These are phyloP conservation scores for Areca catechu DNA, from an alignment of 176 grass and related monocot species.

Conservation along the genomic window DNA sequence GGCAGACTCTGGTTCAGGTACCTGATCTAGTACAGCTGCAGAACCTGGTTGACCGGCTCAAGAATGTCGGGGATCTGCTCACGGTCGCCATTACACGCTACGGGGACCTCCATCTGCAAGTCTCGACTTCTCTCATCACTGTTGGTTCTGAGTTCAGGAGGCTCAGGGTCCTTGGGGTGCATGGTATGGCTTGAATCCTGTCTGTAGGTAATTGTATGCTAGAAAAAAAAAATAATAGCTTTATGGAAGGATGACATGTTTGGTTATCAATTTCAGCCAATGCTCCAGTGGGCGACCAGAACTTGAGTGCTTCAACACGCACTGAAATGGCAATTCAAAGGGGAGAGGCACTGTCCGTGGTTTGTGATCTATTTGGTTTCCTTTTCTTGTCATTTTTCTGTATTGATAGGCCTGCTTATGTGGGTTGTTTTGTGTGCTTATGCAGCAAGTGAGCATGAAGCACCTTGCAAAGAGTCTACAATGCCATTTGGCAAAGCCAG, in stretches of 20 bases:
- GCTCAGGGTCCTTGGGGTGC: conserved; percentile 59
- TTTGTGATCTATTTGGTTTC: conserved; percentile 16
- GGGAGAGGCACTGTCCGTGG: conserved; percentile 70
- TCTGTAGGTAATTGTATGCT: not conserved
- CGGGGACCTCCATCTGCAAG: conserved; percentile 81
- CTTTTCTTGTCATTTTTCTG: not conserved
- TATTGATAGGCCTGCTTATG: not conserved
- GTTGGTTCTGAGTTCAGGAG: conserved; percentile 87
- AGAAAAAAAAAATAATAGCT: too few species aligned
- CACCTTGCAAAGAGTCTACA: conserved; percentile 80
- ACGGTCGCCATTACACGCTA: conserved; percentile 71
- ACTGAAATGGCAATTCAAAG: conserved; percentile 80
- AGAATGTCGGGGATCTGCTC: conserved; percentile 76
- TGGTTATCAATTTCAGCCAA: conserved; percentile 43
- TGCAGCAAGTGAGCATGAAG: conserved; percentile 84
- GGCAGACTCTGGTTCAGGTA: conserved; percentile 82
- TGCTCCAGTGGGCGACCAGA: conserved; percentile 40
- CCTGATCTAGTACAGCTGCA: conserved; percentile 73
- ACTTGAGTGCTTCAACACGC: conserved; percentile 56
- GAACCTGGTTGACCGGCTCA: conserved; percentile 78
- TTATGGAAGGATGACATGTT: too few species aligned
- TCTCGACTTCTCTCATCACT: conserved; percentile 63
- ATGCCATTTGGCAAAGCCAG: conserved; percentile 91
- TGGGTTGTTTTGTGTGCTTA: conserved; percentile 25
- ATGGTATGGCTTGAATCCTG: conserved; percentile 29